Percentiles rank a stretch among this genome's conserved stretches.
These are phyloP conservation scores for Irpex sp. DNA, from an alignment of 1,284 basidiomycete genomes.

Conservation along the genomic window DNA sequence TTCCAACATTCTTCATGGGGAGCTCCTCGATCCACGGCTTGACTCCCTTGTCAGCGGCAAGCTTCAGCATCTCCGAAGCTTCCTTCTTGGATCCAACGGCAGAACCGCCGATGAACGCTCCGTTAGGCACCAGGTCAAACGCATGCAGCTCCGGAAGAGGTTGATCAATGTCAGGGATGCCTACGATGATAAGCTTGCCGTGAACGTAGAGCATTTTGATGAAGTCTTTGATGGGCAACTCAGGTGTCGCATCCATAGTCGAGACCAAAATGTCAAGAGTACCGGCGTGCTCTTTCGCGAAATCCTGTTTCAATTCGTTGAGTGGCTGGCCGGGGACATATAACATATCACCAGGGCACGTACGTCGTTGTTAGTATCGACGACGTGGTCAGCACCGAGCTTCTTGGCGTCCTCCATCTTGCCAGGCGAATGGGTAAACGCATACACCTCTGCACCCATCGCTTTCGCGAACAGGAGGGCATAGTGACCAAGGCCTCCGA, in stretches of 20 bases:
- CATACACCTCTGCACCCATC: conserved; percentile 50
- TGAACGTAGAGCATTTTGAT: conserved; percentile 48
- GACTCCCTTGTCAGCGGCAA: conserved; percentile 53
- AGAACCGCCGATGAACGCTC: conserved; percentile 37
- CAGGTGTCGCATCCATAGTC: conserved; percentile 30
- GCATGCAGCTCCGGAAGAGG: conserved; percentile 35
- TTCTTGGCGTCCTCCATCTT: conserved; percentile 65
- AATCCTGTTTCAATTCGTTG: conserved; percentile 25
- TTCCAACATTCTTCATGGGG: conserved; percentile 54
- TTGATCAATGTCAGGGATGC: conserved; percentile 41
- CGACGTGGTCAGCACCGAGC: conserved; percentile 57
- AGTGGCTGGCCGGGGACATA: neutral
- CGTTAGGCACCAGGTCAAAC: conserved; percentile 36
- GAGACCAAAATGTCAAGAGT: conserved; percentile 65
- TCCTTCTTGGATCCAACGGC: conserved; percentile 67
- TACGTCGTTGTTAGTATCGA: conserved; percentile 36
- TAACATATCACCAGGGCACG: conserved; percentile 10
- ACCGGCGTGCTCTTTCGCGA: conserved; percentile 38
- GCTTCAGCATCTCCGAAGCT: conserved; percentile 53
- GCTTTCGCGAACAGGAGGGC: conserved; percentile 24
- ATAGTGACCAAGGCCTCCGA: conserved; percentile 49
- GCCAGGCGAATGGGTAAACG: conserved; percentile 59
- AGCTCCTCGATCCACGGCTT: conserved; percentile 49
- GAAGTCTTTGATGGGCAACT: conserved; percentile 32
- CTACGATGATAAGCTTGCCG: conserved; percentile 52